Evolutionary conservation across 495 filamentous ascomycete species (phyloP).

Genomic region (Hyaloscypha hepaticicola): DNA sequence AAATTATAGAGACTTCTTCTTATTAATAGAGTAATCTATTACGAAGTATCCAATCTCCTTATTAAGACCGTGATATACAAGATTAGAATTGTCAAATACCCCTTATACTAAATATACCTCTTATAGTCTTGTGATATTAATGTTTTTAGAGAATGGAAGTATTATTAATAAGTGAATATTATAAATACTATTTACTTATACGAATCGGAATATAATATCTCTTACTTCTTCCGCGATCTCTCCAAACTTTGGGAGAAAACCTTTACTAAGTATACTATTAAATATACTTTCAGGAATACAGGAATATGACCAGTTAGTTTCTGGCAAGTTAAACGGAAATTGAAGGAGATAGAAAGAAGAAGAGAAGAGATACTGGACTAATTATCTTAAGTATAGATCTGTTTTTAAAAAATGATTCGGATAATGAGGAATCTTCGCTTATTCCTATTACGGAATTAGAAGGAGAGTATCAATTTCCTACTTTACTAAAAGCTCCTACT

Average conservation of each 20-base stretch:
- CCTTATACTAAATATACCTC: neutral
- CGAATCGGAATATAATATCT: neutral
- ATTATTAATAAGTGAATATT: neutral
- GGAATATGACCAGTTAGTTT: slow-evolving; percentile 10
- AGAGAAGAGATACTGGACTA: slow-evolving; percentile 8
- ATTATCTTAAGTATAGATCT: neutral
- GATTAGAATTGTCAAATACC: neutral
- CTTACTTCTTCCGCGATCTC: neutral
- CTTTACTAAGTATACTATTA: neutral
- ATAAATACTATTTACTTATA: neutral
- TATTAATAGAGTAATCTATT: neutral
- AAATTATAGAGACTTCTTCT: neutral
- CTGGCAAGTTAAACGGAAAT: slow-evolving; percentile 1
- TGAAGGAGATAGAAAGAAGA: slow-evolving; percentile 9
- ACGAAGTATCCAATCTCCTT: neutral
- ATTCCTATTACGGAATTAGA: neutral
- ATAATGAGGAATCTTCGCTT: neutral
- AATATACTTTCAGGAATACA: neutral
- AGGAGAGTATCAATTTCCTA: no score
- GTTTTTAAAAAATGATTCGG: neutral
- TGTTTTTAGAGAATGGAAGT: neutral
- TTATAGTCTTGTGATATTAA: neutral
- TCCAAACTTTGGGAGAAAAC: slow-evolving; percentile 1
- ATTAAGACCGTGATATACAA: neutral
- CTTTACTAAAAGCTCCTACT: neutral